Evolutionary conservation across 495 filamentous ascomycete species (phyloP).

Genomic region (Hypoxylon intermedium): DNA sequence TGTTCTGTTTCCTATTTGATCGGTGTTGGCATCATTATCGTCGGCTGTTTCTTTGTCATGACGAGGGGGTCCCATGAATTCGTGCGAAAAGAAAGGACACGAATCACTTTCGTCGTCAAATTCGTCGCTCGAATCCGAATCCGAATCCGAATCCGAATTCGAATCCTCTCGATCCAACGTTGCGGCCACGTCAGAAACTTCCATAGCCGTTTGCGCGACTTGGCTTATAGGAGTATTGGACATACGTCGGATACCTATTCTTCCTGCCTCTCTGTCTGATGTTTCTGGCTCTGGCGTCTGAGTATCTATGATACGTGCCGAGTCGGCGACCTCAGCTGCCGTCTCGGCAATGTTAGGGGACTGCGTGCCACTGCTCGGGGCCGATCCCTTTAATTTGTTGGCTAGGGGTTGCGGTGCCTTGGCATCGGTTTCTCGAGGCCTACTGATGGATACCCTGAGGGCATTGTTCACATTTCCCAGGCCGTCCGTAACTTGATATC

Average conservation of each 20-base stretch:
- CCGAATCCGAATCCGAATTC: constrained; percentile 14
- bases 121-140: constrained; percentile 32
- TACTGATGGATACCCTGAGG: constrained; percentile 48
- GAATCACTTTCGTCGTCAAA: constrained; percentile 34
- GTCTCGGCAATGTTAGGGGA: constrained; percentile 46
- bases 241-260: constrained; percentile 23
- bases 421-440: background rate
- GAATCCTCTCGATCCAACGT: constrained; percentile 22
- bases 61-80: constrained; percentile 44
- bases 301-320: constrained; percentile 43
- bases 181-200: constrained; percentile 36
- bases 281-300: constrained; percentile 31
- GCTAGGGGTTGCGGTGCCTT: constrained; percentile 3
- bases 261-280: constrained; percentile 42
- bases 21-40: constrained; percentile 6
- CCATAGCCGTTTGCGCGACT: constrained; percentile 39
- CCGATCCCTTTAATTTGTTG: constrained; percentile 1
- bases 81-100: constrained; percentile 56
- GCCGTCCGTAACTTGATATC: constrained; percentile 56
- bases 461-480: constrained; percentile 66
- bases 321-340: constrained; percentile 58
- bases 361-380: constrained; percentile 3
- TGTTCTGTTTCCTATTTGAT: constrained; percentile 19
- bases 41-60: constrained; percentile 25
- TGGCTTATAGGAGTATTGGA: constrained; percentile 27